A percentile compares a stretch with the other conserved stretches of the same genome.
Evolutionary conservation across 768 basidiomycete species (phyloP).

Genomic region (Phylloporus arenicola): DNA sequence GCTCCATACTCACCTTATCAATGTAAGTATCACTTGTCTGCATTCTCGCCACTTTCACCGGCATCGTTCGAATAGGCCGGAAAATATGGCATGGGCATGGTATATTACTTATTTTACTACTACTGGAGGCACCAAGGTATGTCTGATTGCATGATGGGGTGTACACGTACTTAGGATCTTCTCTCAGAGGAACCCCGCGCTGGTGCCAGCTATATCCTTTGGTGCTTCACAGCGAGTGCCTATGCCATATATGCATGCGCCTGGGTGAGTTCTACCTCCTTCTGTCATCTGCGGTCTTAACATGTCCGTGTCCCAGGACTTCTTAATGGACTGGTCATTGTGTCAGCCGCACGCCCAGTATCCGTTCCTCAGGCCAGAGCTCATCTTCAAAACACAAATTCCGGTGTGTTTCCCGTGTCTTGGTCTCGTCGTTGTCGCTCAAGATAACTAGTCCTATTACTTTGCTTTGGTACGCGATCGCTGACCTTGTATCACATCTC

Average conservation of each 20-base stretch:
- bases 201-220: constrained; percentile 56
- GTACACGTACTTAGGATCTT: background rate
- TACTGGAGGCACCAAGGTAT: constrained; percentile 68
- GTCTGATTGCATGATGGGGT: background rate
- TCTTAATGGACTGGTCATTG: constrained; percentile 93
- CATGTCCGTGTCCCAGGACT: constrained; percentile 48
- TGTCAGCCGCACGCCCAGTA: constrained; percentile 50
- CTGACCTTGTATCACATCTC: background rate
- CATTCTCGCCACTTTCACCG: background rate
- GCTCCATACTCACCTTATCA: constrained; percentile 74
- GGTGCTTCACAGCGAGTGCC: constrained; percentile 58
- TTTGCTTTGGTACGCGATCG: constrained; percentile 57
- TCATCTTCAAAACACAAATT: constrained; percentile 64
- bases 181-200: constrained; percentile 27
- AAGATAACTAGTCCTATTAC: constrained; percentile 58
- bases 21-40: constrained; percentile 41
- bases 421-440: background rate
- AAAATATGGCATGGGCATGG: constrained; percentile 69
- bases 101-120: constrained; percentile 63
- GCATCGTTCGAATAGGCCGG: constrained; percentile 53
- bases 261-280: constrained; percentile 55
- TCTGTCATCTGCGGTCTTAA: background rate
- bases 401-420: constrained; percentile 37
- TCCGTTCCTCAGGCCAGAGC: constrained; percentile 62
- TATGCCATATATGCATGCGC: constrained; percentile 66